These are phyloP conservation scores for Paecilomyces niveus DNA, from an alignment of 2,329 filamentous ascomycete species.

Conservation along the genomic window DNA sequence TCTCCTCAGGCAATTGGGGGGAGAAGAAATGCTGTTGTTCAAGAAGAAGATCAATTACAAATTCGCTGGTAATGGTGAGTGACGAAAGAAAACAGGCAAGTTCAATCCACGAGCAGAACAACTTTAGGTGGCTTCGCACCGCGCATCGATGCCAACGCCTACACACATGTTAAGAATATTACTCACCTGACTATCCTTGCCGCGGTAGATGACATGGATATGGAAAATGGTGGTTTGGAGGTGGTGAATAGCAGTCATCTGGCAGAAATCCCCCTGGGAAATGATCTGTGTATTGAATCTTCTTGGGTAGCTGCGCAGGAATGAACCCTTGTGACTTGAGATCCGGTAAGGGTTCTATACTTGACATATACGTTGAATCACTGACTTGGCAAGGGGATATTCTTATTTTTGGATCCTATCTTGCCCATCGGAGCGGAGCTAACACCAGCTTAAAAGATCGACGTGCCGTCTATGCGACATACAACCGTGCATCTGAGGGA, in stretches of 20 bases:
- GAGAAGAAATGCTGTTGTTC: conserved; percentile 36
- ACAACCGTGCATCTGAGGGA: conserved; percentile 33
- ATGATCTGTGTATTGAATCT: conserved; percentile 28
- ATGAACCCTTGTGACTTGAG: conserved; percentile 29
- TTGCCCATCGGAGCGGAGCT: conserved; percentile 31
- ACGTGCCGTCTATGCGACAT: conserved; percentile 37
- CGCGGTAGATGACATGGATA: conserved; percentile 31
- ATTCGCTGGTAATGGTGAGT: conserved; percentile 29
- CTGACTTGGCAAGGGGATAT: conserved; percentile 21
- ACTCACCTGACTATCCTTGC: conserved; percentile 35
- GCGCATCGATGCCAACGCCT: conserved; percentile 36
- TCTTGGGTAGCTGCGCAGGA: conserved; percentile 27
- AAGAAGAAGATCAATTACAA: conserved; percentile 42
- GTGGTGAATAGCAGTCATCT: conserved; percentile 33
- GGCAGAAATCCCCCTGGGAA: conserved; percentile 26
- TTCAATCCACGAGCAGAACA: conserved; percentile 9
- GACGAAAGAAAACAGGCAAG: not conserved
- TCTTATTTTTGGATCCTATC: conserved; percentile 33
- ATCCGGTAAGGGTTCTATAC: conserved; percentile 17
- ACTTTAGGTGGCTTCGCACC: conserved; percentile 30
- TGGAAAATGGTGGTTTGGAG: conserved; percentile 33
- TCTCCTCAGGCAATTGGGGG: conserved; percentile 26
- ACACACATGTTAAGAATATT: conserved; percentile 35
- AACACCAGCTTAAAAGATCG: conserved; percentile 29
- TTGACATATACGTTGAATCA: not conserved